Conservation (phyloP, 179 eudicot species). For the Spinacia oleracea region DNA sequence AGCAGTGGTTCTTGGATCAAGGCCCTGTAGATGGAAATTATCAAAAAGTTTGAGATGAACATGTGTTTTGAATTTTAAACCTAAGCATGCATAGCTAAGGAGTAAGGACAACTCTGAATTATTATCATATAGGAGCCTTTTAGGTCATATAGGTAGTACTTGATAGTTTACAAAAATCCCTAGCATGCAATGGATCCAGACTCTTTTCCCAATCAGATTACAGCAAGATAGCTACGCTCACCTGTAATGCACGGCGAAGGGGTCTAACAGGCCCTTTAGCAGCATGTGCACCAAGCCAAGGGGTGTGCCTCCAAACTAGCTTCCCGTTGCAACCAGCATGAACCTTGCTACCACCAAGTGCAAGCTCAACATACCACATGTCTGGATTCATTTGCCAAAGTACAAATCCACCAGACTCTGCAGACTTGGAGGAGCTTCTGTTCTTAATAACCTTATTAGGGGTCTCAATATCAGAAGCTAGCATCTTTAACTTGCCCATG, state of each 20-base stretch:
- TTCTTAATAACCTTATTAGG: conserved; percentile 76
- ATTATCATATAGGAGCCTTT: not conserved
- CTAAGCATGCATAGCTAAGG: not conserved
- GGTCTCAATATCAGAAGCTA: conserved; percentile 88
- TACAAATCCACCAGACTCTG: conserved; percentile 93
- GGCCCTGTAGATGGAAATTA: conserved; percentile 56
- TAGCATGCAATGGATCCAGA: not conserved
- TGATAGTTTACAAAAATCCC: not conserved
- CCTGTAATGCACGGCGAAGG: conserved; percentile 97
- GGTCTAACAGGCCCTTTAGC: conserved; percentile 98
- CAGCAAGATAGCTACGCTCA: conserved; percentile 21
- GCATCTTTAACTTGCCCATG: conserved; percentile 89
- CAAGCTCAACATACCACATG: conserved; percentile 99
- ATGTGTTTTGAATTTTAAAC: too few species aligned
- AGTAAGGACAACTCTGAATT: not conserved
- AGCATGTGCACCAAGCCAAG: conserved; percentile 97
- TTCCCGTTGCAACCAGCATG: conserved; percentile 97
- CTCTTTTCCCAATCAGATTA: not conserved
- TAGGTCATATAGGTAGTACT: too few species aligned
- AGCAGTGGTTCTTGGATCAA: conserved; percentile 93
- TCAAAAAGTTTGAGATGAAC: not conserved
- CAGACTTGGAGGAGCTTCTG: conserved; percentile 61
- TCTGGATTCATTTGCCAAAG: conserved; percentile 98
- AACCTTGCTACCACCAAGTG: conserved; percentile 94
- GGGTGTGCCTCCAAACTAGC: conserved; percentile 98